Evolutionary conservation across 176 grass and related monocot species (phyloP).

Genomic region (Oryza longistaminata): DNA sequence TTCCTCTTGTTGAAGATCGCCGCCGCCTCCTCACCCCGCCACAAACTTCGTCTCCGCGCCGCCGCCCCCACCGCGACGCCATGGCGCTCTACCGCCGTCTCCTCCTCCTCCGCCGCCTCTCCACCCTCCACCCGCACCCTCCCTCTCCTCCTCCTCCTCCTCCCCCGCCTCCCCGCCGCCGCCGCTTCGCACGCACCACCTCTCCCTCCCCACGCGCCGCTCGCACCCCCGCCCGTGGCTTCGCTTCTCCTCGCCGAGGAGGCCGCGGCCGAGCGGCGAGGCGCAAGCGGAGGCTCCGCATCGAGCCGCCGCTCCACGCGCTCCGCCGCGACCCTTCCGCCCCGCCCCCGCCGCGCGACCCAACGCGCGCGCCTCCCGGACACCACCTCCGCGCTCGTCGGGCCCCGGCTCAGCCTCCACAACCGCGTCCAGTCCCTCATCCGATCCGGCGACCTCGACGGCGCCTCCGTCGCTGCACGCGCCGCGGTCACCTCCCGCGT

Average conservation of each 20-base stretch:
- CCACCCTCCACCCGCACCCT: too few species aligned
- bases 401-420: slow-evolving; percentile 54
- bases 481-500: slow-evolving; percentile 29
- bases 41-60: too few species aligned
- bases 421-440: slow-evolving; percentile 59
- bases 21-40: not conserved
- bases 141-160: not conserved
- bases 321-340: slow-evolving; percentile 35
- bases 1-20: too few species aligned
- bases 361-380: slow-evolving; percentile 47
- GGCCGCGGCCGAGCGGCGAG: slow-evolving; percentile 58
- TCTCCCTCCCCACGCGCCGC: not conserved
- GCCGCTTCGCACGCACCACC: not conserved
- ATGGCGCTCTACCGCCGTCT: not conserved
- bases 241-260: slow-evolving; percentile 35
- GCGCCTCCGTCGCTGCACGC: slow-evolving; percentile 33
- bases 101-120: not conserved
- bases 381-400: slow-evolving; percentile 48
- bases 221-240: not conserved
- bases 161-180: not conserved
- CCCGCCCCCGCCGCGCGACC: slow-evolving; percentile 29
- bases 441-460: slow-evolving; percentile 53
- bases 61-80: not conserved
- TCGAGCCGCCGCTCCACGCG: slow-evolving; percentile 63
- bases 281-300: slow-evolving; percentile 61